Evolutionary conservation across 2,329 filamentous ascomycete species (phyloP), one percentile per base, ranked within the genome.

Genomic region (Byssothecium circinans): DNA sequence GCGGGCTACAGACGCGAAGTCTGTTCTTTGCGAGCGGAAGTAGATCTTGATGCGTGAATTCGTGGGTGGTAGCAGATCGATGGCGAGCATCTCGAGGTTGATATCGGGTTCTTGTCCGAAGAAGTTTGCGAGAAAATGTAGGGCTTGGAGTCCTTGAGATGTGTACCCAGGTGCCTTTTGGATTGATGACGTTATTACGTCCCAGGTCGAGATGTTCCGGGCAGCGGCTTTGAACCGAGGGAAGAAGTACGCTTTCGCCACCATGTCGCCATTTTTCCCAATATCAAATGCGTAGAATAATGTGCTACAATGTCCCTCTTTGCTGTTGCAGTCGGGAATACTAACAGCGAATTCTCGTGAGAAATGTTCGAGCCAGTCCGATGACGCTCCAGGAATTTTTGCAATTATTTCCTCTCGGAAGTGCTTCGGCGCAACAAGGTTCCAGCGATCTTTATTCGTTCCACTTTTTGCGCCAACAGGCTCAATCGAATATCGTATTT

Each of bases 201-300:
- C 17, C 40, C 25, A 42, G 8, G 18, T 15, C 8, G 33, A 35
- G 18, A 17, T 35, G 3, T 19, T 19, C 8, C 11, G 15, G 8
- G 19, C 4, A 3, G 27, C 25, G 19, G 25, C 17, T 12, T 33
- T 27, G 12, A 30, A 32, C 4, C 17, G 40, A 14, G 22, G 27
- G 11, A 42, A 14, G 17, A 33, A 42, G 15, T 42, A 42, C 3
- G 40, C 27, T 33, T 42, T 42, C 5, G 40, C 25, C 17, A 42
- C 14, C 33, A 35, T 20, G 14, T n/a, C 15, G 2, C 40, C 15
- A 11, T 33, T 15, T 14, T 18, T 22, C 15, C 19, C 14, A 3
- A 33, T 17, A 17, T 42, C 40, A 20, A 42, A 42, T 5, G 40
- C 40, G 18, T 42, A 42, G n/a, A 42, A 33, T 3, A 42, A n/a